phyloP scores from a whole-genome alignment of 768 basidiomycete genomes.

The Tylopilus subfusipes region DNA sequence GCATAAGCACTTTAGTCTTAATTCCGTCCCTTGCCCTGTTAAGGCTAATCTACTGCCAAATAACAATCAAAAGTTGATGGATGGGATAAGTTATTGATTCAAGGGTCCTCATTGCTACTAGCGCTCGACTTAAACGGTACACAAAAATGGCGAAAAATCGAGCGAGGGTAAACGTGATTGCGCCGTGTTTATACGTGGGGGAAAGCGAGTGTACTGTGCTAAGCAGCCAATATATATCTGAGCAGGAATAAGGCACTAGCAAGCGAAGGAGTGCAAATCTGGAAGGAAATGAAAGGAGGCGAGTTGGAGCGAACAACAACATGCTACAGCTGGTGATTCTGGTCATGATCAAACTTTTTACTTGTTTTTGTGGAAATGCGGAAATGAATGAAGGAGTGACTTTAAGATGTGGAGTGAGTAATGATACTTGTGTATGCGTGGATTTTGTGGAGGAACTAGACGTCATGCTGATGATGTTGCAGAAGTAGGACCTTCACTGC shows the following conservation, averaged over 20 bases:
- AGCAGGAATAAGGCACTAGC: constrained; percentile 14
- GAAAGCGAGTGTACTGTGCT: constrained; percentile 12
- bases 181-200: constrained; percentile 8
- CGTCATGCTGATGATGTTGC: constrained; percentile 9
- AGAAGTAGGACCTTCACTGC: constrained; percentile 15
- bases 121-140: constrained; percentile 8
- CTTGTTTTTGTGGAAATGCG: constrained; percentile 9
- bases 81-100: constrained; percentile 20
- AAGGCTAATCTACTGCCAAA: background rate
- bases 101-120: constrained; percentile 8
- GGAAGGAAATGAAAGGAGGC: constrained; percentile 4
- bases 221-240: constrained; percentile 24
- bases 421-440: background rate
- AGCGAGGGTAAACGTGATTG: constrained; percentile 10
- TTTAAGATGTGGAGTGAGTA: constrained; percentile 2
- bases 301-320: constrained; percentile 15
- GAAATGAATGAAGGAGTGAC: constrained; percentile 19
- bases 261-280: constrained; percentile 9
- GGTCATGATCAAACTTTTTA: constrained; percentile 7
- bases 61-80: background rate
- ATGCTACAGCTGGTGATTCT: constrained; percentile 25
- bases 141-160: constrained; percentile 6
- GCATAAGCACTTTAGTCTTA: constrained; percentile 10
- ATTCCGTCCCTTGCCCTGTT: background rate
- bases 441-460: background rate